Conservation (phyloP, 495 filamentous ascomycete species). For the Neurospora africana region DNA sequence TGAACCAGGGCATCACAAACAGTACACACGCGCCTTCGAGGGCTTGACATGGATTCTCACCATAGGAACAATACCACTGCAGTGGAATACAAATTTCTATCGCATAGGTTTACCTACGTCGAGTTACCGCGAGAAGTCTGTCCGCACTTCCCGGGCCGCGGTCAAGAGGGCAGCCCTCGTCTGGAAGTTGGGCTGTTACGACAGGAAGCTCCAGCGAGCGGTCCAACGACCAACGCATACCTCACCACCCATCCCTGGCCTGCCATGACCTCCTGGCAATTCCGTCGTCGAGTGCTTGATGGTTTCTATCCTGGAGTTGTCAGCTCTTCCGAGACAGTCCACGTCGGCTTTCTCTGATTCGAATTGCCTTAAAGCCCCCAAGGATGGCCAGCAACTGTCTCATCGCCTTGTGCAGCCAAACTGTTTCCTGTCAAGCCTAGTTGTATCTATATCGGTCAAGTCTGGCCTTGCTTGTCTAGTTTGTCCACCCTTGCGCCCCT, state of each 20-base stretch:
- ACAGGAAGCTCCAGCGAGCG: neutral
- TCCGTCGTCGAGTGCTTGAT: neutral
- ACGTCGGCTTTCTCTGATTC: neutral
- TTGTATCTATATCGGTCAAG: neutral
- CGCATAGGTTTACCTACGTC: neutral
- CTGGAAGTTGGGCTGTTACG: neutral
- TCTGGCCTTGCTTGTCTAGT: neutral
- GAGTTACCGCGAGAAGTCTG: neutral
- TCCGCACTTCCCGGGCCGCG: neutral
- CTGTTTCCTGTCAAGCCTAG: neutral
- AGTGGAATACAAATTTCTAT: neutral
- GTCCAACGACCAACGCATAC: neutral
- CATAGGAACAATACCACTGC: neutral
- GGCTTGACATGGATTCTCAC: too few species aligned
- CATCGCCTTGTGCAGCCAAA: neutral
- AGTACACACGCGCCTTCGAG: neutral
- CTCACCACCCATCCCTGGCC: neutral
- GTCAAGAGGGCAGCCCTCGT: neutral
- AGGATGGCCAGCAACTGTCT: neutral
- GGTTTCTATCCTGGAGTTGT: neutral
- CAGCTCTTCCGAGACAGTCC: neutral
- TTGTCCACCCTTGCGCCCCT: neutral
- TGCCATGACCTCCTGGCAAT: neutral
- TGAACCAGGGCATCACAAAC: neutral
- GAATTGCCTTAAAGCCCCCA: neutral